Conservation (phyloP, 1,139 yeast species). For the Pneumocystis canis region DNA sequence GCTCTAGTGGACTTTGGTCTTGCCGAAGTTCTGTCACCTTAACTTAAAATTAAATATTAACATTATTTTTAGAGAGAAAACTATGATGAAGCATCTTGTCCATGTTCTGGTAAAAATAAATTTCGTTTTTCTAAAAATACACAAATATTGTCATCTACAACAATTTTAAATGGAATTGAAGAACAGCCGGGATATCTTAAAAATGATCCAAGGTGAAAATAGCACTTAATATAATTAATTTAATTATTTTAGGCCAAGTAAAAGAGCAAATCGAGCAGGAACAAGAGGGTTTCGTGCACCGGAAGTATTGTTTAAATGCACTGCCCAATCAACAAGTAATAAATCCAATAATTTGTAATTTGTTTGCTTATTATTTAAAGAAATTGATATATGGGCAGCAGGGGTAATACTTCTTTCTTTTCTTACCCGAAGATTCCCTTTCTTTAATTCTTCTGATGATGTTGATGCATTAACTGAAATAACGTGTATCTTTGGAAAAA, state of each 20-base stretch:
- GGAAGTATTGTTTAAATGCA: slow-evolving; percentile 77
- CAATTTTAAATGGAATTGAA: slow-evolving; percentile 1
- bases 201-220: slow-evolving; percentile 35
- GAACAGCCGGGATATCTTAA: slow-evolving; percentile 41
- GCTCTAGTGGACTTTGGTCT: slow-evolving; percentile 86
- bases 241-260: slow-evolving; percentile 47
- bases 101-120: background rate
- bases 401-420: slow-evolving; percentile 73
- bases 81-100: background rate
- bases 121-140: background rate
- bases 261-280: slow-evolving; percentile 95
- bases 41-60: background rate
- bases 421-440: slow-evolving; percentile 61
- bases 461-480: slow-evolving; percentile 79
- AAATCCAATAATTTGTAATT: background rate
- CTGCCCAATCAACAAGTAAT: slow-evolving; percentile 48
- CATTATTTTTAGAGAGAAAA: background rate
- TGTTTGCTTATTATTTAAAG: background rate
- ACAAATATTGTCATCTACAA: background rate
- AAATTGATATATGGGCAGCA: slow-evolving; percentile 84
- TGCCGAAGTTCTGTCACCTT: slow-evolving; percentile 39
- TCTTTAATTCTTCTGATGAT: slow-evolving; percentile 82
- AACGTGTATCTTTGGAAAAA: slow-evolving; percentile 67
- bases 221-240: background rate
- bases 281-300: slow-evolving; percentile 95